Conservation (phyloP, 148 eudicot genomes). For the Camellia sinensis region DNA sequence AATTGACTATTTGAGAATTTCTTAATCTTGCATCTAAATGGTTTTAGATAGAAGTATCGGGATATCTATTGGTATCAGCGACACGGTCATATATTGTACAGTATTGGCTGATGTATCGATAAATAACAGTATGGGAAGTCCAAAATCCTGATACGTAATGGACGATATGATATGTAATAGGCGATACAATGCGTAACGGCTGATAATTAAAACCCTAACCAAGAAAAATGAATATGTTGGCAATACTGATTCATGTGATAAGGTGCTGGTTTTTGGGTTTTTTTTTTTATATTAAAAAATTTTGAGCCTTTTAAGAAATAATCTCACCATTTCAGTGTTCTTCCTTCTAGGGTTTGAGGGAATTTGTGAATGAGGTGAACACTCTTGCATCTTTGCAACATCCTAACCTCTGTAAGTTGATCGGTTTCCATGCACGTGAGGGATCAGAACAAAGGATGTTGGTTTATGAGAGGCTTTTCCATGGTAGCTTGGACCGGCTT, state of each 20-base stretch:
- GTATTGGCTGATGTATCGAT: too few relatives aligned
- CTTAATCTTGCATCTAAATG: too few relatives aligned
- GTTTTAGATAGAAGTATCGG: too few relatives aligned
- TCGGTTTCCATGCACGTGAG: constrained; percentile 89
- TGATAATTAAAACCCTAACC: neutral
- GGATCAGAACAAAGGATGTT: constrained; percentile 79
- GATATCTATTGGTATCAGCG: too few relatives aligned
- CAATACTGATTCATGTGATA: constrained; percentile 11
- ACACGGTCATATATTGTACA: too few relatives aligned
- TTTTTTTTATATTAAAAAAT: neutral
- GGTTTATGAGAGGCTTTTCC: constrained; percentile 88
- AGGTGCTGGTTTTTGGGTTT: constrained; percentile 5
- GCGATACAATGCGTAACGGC: too few relatives aligned
- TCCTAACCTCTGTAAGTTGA: constrained; percentile 79
- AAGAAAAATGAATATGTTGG: neutral
- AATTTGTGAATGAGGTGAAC: constrained; percentile 79
- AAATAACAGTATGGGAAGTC: too few relatives aligned
- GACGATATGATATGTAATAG: too few relatives aligned
- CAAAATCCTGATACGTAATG: too few relatives aligned
- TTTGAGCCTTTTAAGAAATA: neutral
- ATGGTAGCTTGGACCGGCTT: constrained; percentile 86
- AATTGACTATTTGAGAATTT: too few relatives aligned
- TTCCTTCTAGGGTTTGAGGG: constrained; percentile 61
- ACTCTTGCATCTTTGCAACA: constrained; percentile 84
- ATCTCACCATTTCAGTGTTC: constrained; percentile 6